A percentile compares a stretch with the other conserved stretches of the same genome.
Evolutionary conservation across 2,329 filamentous ascomycete species (phyloP).

Genomic region (Exophiala sp.): DNA sequence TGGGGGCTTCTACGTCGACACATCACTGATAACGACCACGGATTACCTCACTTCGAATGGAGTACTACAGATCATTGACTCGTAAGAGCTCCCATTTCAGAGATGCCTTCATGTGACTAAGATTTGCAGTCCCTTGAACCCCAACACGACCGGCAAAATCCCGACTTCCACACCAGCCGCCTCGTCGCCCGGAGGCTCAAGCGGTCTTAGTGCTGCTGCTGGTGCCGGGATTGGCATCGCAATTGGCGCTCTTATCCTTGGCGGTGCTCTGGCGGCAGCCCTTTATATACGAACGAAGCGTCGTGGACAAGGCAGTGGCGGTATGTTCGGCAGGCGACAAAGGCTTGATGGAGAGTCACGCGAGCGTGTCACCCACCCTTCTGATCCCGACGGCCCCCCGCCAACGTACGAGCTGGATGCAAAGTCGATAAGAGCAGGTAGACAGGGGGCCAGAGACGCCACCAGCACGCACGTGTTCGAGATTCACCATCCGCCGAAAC

Average conservation of each 20-base stretch:
- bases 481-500: conserved; percentile 12
- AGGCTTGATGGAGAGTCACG: conserved; percentile 4
- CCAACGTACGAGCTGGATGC: conserved; percentile 23
- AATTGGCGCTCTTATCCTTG: conserved; percentile 23
- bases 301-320: conserved; percentile 2
- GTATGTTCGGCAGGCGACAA: conserved; percentile 1
- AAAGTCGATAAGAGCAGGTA: conserved; percentile 6
- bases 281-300: conserved; percentile 17
- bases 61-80: conserved; percentile 58
- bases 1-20: conserved; percentile 48
- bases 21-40: conserved; percentile 49
- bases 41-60: conserved; percentile 55
- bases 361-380: conserved; percentile 1
- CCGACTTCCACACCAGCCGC: not conserved
- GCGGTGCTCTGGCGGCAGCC: conserved; percentile 13
- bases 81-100: conserved; percentile 37
- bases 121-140: conserved; percentile 14
- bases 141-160: conserved; percentile 16
- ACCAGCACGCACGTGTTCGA: conserved; percentile 7
- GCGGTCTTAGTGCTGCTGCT: conserved; percentile 17
- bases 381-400: conserved; percentile 13
- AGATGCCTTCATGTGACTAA: not conserved
- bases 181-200: conserved; percentile 3
- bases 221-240: conserved; percentile 23
- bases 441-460: not conserved